Percentiles rank a stretch among this genome's conserved stretches.
Conservation (phyloP, 805 yeast genomes). For the Diddensiella caesifluorescens region DNA sequence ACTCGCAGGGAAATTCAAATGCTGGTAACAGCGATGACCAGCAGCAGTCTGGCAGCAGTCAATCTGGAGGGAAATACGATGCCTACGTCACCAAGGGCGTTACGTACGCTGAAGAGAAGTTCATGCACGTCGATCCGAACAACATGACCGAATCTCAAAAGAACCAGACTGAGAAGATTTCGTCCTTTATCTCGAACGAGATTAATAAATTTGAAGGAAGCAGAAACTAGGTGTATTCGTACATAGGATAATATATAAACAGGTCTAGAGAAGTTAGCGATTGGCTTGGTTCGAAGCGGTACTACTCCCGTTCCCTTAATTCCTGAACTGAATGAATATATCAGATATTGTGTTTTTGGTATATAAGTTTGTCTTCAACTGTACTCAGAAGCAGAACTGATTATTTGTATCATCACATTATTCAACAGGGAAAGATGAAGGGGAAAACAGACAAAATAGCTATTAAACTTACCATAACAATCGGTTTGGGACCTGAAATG, state of each 20-base stretch:
- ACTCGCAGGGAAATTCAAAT: slow-evolving; percentile 2
- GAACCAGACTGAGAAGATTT: slow-evolving; percentile 13
- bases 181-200: slow-evolving; percentile 19
- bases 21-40: slow-evolving; percentile 6
- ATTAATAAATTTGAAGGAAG: slow-evolving; percentile 15
- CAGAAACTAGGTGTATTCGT: too few relatives aligned
- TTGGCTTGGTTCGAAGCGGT: too few relatives aligned
- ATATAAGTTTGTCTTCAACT: slow-evolving; percentile 62
- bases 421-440: slow-evolving; percentile 8
- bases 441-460: slow-evolving; percentile 9
- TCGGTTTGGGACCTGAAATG: background rate
- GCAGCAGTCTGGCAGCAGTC: slow-evolving; percentile 7
- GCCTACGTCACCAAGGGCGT: slow-evolving; percentile 32
- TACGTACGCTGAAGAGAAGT: slow-evolving; percentile 19
- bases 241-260: too few relatives aligned
- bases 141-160: slow-evolving; percentile 17
- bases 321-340: background rate
- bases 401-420: slow-evolving; percentile 55
- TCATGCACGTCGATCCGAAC: slow-evolving; percentile 17
- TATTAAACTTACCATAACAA: slow-evolving; percentile 6
- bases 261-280: too few relatives aligned
- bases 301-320: too few relatives aligned
- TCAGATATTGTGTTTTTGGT: slow-evolving; percentile 20
- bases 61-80: slow-evolving; percentile 23
- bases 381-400: slow-evolving; percentile 98